Percentiles rank a stretch among this genome's conserved stretches.
phyloP scores from a whole-genome alignment of 164 flowering plant genomes.

The Stephania yunnanensis region DNA sequence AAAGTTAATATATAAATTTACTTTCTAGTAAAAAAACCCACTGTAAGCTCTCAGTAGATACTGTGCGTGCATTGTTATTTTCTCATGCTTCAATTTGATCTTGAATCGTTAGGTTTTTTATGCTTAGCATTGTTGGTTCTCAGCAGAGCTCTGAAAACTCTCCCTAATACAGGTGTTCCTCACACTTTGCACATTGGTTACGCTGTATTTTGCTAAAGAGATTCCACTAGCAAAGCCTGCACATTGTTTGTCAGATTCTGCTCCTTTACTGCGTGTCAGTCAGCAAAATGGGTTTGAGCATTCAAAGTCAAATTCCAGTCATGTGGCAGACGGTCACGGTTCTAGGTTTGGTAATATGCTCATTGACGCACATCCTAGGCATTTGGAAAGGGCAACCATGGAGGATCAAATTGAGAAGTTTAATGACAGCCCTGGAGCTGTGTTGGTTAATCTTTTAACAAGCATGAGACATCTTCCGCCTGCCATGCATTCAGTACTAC shows the following conservation, averaged over 20 bases:
- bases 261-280: conserved; percentile 61
- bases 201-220: conserved; percentile 84
- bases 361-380: conserved; percentile 20
- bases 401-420: conserved; percentile 39
- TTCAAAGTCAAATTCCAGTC: conserved; percentile 31
- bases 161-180: conserved; percentile 60
- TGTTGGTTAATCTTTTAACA: conserved; percentile 79
- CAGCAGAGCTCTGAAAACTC: neutral
- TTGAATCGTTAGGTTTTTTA: neutral
- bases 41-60: neutral
- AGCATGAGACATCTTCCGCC: conserved; percentile 91
- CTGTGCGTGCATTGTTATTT: neutral
- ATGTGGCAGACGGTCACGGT: conserved; percentile 15
- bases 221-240: conserved; percentile 48
- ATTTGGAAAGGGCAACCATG: conserved; percentile 22
- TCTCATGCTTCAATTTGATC: neutral
- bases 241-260: conserved; percentile 58
- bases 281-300: conserved; percentile 33
- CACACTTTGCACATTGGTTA: conserved; percentile 71
- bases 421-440: conserved; percentile 87
- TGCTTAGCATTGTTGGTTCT: neutral
- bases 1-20: too few species aligned
- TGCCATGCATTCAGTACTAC: conserved; percentile 90
- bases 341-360: conserved; percentile 18
- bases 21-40: too few species aligned